These are phyloP conservation scores for Gliomastix tumulicola DNA, from an alignment of 2,329 filamentous ascomycete species.

Conservation along the genomic window DNA sequence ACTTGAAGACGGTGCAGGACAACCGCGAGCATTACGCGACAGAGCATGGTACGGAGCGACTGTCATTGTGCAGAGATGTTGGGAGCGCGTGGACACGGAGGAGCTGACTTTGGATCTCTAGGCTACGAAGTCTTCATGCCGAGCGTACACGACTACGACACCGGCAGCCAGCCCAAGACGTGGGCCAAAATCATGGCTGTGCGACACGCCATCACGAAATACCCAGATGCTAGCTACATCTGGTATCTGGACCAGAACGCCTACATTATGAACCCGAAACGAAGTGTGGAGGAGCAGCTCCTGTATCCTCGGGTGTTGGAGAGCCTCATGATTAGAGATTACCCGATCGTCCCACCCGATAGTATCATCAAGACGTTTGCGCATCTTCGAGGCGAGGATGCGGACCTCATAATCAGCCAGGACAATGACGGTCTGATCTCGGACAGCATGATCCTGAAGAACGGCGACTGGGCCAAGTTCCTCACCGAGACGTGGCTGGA, in stretches of 20 bases:
- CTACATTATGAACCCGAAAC: conserved; percentile 77
- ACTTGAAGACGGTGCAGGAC: conserved; percentile 66
- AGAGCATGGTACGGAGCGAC: conserved; percentile 62
- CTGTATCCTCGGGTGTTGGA: conserved; percentile 63
- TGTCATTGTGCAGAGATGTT: too few species aligned
- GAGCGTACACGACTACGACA: conserved; percentile 67
- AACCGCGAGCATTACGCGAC: conserved; percentile 82
- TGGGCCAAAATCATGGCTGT: conserved; percentile 81
- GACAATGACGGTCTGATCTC: conserved; percentile 73
- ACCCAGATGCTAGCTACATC: conserved; percentile 71
- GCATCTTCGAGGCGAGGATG: conserved; percentile 68
- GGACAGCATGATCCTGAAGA: conserved; percentile 72
- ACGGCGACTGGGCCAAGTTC: conserved; percentile 86
- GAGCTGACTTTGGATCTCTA: not conserved
- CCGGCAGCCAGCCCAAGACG: conserved; percentile 49
- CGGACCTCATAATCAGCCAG: conserved; percentile 79
- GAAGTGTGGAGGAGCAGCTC: conserved; percentile 64
- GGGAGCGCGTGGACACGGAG: too few species aligned
- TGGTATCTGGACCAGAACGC: conserved; percentile 84
- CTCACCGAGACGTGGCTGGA: conserved; percentile 96
- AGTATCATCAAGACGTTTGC: conserved; percentile 94
- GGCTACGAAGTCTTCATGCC: conserved; percentile 85
- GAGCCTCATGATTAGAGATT: conserved; percentile 74
- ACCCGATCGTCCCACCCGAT: conserved; percentile 85
- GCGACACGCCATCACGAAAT: conserved; percentile 78